Evolutionary conservation across 306 rosid species (phyloP).

Genomic region (Dryas drummondii): DNA sequence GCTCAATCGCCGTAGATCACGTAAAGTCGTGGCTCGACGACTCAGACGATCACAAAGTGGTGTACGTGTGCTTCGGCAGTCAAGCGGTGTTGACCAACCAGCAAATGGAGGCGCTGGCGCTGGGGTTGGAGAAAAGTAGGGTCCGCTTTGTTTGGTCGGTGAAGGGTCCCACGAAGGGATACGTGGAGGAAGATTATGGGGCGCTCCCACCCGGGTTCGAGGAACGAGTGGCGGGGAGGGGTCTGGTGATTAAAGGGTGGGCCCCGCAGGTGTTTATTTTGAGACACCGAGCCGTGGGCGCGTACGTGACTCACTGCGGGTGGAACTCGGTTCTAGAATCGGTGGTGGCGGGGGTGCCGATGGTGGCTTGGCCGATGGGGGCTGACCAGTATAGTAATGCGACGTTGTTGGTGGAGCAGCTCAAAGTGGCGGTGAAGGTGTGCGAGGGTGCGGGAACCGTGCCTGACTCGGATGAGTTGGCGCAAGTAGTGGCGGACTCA

Average conservation of each 20-base stretch:
- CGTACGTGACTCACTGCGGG: conserved; percentile 51
- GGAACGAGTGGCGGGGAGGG: conserved; percentile 27
- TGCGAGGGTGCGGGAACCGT: conserved; percentile 34
- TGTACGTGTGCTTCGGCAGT: conserved; percentile 57
- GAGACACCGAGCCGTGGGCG: conserved; percentile 38
- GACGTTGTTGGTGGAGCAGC: conserved; percentile 43
- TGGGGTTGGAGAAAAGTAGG: conserved; percentile 42
- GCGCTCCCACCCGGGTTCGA: conserved; percentile 25
- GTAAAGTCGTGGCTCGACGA: conserved; percentile 47
- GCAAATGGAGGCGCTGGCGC: conserved; percentile 34
- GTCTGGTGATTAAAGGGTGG: conserved; percentile 49
- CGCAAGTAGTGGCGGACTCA: conserved; percentile 32
- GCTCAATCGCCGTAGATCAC: conserved; percentile 16
- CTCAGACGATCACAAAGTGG: conserved; percentile 24
- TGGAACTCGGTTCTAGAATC: conserved; percentile 57
- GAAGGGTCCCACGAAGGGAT: conserved; percentile 16
- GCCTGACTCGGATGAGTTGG: conserved; percentile 30
- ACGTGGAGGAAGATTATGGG: not conserved
- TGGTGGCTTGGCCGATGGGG: conserved; percentile 48
- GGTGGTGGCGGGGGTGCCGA: conserved; percentile 32
- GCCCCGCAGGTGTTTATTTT: conserved; percentile 49
- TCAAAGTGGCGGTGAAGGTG: conserved; percentile 31
- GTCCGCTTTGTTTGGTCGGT: conserved; percentile 47
- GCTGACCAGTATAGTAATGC: conserved; percentile 47
- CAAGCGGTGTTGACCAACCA: conserved; percentile 13